Evolutionary conservation across 2,329 filamentous ascomycete species (phyloP).

Genomic region (Rutstroemia sp.): DNA sequence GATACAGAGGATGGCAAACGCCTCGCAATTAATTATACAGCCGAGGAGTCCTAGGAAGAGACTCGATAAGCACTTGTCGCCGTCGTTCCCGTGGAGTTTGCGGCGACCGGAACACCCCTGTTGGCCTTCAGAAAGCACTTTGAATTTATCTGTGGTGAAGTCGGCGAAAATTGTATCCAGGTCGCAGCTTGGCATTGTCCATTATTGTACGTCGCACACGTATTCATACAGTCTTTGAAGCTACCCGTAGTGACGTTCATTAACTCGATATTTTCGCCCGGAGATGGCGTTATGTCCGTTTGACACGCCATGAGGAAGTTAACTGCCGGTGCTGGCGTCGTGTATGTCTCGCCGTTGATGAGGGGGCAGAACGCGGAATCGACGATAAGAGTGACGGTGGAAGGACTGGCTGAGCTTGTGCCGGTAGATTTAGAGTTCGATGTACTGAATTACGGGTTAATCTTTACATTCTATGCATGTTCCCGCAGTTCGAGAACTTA

Average conservation of each 20-base stretch:
- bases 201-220: constrained; percentile 13
- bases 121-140: constrained; percentile 19
- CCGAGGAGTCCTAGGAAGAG: background rate
- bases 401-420: constrained; percentile 2
- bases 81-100: background rate
- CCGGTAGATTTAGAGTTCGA: background rate
- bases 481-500: background rate
- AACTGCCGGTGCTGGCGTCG: constrained; percentile 8
- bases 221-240: constrained; percentile 14
- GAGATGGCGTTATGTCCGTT: constrained; percentile 7
- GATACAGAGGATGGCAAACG: background rate
- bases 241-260: constrained; percentile 9
- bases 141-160: constrained; percentile 13
- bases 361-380: constrained; percentile 18
- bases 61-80: constrained; percentile 6
- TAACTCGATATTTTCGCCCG: constrained; percentile 15
- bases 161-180: constrained; percentile 19
- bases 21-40: background rate
- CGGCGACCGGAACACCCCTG: constrained; percentile 1
- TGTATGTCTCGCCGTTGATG: constrained; percentile 14
- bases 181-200: constrained; percentile 17
- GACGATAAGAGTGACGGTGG: constrained; percentile 10
- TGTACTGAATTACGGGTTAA: background rate
- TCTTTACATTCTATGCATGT: background rate
- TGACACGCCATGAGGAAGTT: constrained; percentile 16